Conservation (phyloP, 495 filamentous ascomycete genomes). For the Massariosphaeria phaeospora region DNA sequence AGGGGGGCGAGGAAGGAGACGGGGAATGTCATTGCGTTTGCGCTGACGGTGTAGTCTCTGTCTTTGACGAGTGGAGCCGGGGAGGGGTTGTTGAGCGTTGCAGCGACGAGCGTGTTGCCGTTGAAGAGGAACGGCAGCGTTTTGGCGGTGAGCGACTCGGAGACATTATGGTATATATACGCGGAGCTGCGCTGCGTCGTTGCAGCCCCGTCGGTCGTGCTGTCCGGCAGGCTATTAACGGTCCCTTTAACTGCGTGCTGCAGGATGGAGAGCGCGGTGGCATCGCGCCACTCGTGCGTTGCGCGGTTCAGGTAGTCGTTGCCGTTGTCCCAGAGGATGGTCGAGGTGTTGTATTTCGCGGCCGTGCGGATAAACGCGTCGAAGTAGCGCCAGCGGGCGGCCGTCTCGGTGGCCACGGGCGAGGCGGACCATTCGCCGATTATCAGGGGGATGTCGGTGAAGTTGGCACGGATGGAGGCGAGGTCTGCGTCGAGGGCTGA, state of each 20-base stretch:
- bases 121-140: constrained; percentile 50
- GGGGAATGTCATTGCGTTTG: constrained; percentile 46
- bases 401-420: constrained; percentile 48
- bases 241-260: constrained; percentile 44
- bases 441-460: constrained; percentile 52
- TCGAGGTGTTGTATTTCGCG: constrained; percentile 44
- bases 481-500: constrained; percentile 49
- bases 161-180: constrained; percentile 53
- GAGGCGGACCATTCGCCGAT: constrained; percentile 58
- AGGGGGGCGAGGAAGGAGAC: constrained; percentile 47
- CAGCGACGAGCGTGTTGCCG: constrained; percentile 49
- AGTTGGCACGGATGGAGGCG: constrained; percentile 48
- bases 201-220: constrained; percentile 47
- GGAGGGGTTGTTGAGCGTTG: constrained; percentile 30
- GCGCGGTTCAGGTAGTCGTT: constrained; percentile 46
- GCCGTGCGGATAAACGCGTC: constrained; percentile 51
- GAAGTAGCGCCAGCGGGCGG: constrained; percentile 55
- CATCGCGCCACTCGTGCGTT: constrained; percentile 49
- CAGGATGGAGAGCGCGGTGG: constrained; percentile 46
- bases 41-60: constrained; percentile 48
- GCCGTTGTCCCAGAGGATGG: constrained; percentile 58
- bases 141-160: constrained; percentile 43
- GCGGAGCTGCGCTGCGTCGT: constrained; percentile 48
- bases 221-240: constrained; percentile 51
- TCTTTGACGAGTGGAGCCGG: constrained; percentile 38